Evolutionary conservation across 768 basidiomycete species (phyloP).

Genomic region (Rhodotorula paludigena): DNA sequence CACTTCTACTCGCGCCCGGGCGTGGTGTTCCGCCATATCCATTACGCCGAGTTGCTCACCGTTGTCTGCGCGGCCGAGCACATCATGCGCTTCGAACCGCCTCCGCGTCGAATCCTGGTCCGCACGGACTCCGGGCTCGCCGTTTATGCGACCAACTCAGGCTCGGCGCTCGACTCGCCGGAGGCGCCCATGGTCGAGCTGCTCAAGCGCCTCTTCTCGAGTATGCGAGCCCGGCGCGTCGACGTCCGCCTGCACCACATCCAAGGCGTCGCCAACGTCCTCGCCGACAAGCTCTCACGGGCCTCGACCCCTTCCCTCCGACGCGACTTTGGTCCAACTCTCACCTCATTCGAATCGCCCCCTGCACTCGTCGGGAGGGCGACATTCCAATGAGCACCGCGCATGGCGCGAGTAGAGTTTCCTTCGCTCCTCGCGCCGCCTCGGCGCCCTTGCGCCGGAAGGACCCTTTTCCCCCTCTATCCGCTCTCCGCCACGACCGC

Average conservation of each 20-base stretch:
- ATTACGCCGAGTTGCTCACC: background rate
- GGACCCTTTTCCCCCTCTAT: background rate
- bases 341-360: background rate
- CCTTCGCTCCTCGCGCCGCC: background rate
- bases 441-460: background rate
- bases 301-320: background rate
- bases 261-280: background rate
- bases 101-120: background rate
- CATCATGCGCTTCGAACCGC: too few relatives aligned
- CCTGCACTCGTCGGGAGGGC: background rate
- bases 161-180: background rate
- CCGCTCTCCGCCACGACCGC: background rate
- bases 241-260: background rate
- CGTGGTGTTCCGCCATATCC: background rate
- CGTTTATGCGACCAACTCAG: background rate
- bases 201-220: background rate
- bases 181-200: background rate
- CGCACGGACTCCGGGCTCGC: background rate
- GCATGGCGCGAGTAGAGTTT: background rate
- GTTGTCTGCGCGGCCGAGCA: background rate
- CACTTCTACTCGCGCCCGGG: background rate
- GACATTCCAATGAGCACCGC: background rate
- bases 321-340: background rate
- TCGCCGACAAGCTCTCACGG: background rate
- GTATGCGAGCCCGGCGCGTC: background rate